These are phyloP conservation scores for Dalbergia cochinchinensis DNA, from an alignment of 306 rosid species.

Conservation along the genomic window DNA sequence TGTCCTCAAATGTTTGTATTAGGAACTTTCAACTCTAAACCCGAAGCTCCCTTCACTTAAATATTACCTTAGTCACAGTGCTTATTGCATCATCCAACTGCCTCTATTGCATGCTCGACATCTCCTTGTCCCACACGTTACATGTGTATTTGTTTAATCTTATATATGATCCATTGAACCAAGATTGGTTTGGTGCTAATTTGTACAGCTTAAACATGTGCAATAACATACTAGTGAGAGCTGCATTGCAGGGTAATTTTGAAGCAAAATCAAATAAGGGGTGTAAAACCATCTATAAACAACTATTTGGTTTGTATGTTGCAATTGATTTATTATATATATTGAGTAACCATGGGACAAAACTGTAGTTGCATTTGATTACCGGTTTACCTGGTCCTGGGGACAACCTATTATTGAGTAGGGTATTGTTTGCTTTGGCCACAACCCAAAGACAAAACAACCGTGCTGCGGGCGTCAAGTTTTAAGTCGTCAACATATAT, in stretches of 20 bases:
- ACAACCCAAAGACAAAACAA: constrained; percentile 14
- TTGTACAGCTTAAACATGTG: constrained; percentile 2
- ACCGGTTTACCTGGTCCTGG: not conserved
- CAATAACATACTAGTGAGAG: not conserved
- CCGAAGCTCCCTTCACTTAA: constrained; percentile 1
- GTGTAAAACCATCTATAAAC: not conserved
- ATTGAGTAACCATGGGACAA: not conserved
- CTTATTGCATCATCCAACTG: constrained; percentile 40
- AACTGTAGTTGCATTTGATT: constrained; percentile 5
- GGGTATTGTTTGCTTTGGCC: constrained; percentile 17
- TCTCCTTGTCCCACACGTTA: not conserved
- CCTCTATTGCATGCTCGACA: constrained; percentile 1
- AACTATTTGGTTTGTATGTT: not conserved
- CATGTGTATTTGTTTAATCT: not conserved
- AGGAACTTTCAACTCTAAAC: constrained; percentile 45
- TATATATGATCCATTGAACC: not conserved
- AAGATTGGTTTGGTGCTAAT: not conserved
- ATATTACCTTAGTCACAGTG: constrained; percentile 31
- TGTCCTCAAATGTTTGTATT: constrained; percentile 45
- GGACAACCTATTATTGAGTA: constrained; percentile 13
- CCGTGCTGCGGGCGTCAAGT: not conserved
- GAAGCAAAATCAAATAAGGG: not conserved
- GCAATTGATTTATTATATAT: not conserved
- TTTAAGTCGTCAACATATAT: constrained; percentile 1
- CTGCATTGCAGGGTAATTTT: not conserved